Conservation (phyloP, 768 basidiomycete species). For the Botryobasidium botryosum region DNA sequence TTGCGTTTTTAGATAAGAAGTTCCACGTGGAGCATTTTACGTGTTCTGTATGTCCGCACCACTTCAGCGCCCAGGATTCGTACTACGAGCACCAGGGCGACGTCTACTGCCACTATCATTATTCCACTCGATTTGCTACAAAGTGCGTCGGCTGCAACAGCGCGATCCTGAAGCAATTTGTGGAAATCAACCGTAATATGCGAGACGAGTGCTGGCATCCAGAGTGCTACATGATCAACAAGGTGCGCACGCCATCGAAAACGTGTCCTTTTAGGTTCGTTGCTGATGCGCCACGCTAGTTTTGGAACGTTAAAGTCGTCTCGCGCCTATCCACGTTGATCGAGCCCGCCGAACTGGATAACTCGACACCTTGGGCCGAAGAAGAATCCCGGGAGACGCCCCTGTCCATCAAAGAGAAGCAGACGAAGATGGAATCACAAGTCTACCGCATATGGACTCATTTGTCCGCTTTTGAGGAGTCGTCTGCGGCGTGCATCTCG, state of each 20-base stretch:
- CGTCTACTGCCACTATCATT: conserved; percentile 98
- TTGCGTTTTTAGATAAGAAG: conserved; percentile 58
- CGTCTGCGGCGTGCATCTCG: conserved; percentile 96
- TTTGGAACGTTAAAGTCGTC: conserved; percentile 87
- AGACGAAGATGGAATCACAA: conserved; percentile 87
- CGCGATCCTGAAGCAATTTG: conserved; percentile 97
- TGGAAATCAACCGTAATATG: conserved; percentile 98
- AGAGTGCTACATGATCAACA: conserved; percentile 99
- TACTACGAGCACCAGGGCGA: conserved; percentile 99
- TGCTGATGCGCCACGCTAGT: conserved; percentile 46
- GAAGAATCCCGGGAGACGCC: conserved; percentile 74
- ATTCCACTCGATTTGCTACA: conserved; percentile 94
- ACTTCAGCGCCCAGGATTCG: conserved; percentile 95
- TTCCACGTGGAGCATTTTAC: conserved; percentile 99
- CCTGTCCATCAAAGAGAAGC: conserved; percentile 68
- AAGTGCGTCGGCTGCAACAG: conserved; percentile 96
- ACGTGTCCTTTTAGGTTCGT: not conserved
- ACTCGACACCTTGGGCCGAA: conserved; percentile 39
- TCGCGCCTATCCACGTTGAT: conserved; percentile 16
- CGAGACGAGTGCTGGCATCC: conserved; percentile 99
- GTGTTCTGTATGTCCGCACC: conserved; percentile 86
- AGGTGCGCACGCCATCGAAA: conserved; percentile 34
- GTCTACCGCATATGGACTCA: conserved; percentile 99
- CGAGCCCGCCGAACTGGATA: conserved; percentile 16
- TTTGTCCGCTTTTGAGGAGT: conserved; percentile 94